A percentile compares a stretch with the other conserved stretches of the same genome.
Conservation (phyloP, 257 asterid species). For the Fraxinus anomala region DNA sequence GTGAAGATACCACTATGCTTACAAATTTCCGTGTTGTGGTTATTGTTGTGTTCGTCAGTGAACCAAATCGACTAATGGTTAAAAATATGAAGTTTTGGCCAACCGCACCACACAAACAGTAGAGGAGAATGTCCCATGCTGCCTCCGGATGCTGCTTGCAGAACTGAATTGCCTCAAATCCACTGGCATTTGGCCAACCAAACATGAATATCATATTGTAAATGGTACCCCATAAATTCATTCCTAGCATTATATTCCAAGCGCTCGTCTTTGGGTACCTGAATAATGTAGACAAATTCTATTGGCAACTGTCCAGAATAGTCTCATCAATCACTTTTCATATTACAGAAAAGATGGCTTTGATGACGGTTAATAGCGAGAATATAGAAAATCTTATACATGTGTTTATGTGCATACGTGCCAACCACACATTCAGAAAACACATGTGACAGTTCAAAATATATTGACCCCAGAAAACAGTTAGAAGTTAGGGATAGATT, state of each 20-base stretch:
- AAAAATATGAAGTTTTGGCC: slow-evolving; percentile 92
- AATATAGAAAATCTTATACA: background rate
- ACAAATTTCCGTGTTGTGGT: slow-evolving; percentile 96
- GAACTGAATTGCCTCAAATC: slow-evolving; percentile 75
- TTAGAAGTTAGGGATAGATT: background rate
- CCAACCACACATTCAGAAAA: background rate
- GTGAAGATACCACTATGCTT: slow-evolving; percentile 92
- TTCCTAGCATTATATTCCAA: slow-evolving; percentile 97
- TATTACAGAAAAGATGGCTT: background rate
- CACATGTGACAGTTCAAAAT: too few species aligned
- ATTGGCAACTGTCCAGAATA: slow-evolving; percentile 4
- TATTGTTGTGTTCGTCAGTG: slow-evolving; percentile 91
- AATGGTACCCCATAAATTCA: slow-evolving; percentile 97
- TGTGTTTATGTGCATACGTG: background rate
- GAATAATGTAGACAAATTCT: slow-evolving; percentile 13
- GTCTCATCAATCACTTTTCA: background rate
- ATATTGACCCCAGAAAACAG: slow-evolving; percentile 1
- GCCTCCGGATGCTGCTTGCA: slow-evolving; percentile 94
- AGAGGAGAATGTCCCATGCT: slow-evolving; percentile 90
- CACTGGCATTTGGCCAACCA: slow-evolving; percentile 79
- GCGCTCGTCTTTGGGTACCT: slow-evolving; percentile 95
- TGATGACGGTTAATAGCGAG: background rate
- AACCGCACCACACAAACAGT: slow-evolving; percentile 92
- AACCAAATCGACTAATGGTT: slow-evolving; percentile 91
- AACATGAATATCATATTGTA: slow-evolving; percentile 90